phyloP scores from a whole-genome alignment of 495 filamentous ascomycete genomes.

The Aspergillus conjunctus region DNA sequence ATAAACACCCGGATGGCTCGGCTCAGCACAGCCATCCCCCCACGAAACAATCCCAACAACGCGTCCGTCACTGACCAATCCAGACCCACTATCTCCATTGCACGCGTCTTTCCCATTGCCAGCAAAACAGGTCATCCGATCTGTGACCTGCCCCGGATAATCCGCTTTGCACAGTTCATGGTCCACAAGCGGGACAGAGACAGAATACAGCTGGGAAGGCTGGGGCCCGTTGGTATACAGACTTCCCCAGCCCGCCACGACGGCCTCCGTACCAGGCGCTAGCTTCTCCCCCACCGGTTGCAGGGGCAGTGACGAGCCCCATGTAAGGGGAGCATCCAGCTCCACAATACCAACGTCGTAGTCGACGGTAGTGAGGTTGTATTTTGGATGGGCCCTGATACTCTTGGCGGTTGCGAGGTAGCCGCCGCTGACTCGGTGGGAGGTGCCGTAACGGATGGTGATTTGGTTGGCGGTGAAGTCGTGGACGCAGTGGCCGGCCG shows the following conservation, averaged over 20 bases:
- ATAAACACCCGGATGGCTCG: constrained; percentile 15
- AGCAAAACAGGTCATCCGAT: constrained; percentile 14
- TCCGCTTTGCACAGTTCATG: background rate
- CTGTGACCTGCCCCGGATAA: constrained; percentile 9
- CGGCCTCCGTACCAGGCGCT: background rate
- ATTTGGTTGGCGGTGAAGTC: constrained; percentile 3
- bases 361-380: constrained; percentile 5
- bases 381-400: constrained; percentile 12
- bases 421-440: constrained; percentile 5
- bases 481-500: constrained; percentile 18
- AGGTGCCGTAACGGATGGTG: constrained; percentile 11
- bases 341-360: constrained; percentile 15
- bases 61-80: background rate
- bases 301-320: background rate
- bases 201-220: constrained; percentile 4
- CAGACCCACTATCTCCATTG: constrained; percentile 16
- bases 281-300: background rate
- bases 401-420: background rate
- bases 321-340: constrained; percentile 1
- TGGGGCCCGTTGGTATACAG: background rate
- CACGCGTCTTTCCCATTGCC: constrained; percentile 16
- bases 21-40: constrained; percentile 16
- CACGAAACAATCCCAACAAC: constrained; percentile 20
- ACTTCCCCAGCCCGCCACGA: constrained; percentile 15
- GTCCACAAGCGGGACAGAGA: constrained; percentile 5